These are phyloP conservation scores for Phoma sp. DNA, from an alignment of 2,329 filamentous ascomycete species.

Conservation along the genomic window DNA sequence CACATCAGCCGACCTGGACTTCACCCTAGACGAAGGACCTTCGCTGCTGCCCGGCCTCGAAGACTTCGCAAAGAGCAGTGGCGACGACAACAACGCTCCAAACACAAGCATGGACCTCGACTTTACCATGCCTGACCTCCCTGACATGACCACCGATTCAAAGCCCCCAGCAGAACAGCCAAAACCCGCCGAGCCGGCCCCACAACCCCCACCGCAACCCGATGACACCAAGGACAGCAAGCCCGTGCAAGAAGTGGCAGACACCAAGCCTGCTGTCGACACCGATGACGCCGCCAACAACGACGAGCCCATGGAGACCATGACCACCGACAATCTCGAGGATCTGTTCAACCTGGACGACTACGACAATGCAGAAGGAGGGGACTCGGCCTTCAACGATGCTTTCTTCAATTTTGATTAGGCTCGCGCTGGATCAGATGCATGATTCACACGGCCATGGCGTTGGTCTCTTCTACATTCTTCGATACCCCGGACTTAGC, in stretches of 20 bases:
- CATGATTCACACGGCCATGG: not conserved
- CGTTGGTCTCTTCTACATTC: not conserved
- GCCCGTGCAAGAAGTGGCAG: conserved; percentile 1
- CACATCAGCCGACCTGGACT: conserved; percentile 37
- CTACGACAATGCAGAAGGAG: conserved; percentile 39
- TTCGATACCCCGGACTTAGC: not conserved
- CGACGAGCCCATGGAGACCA: conserved; percentile 38
- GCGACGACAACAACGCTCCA: conserved; percentile 22
- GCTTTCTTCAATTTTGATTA: conserved; percentile 49
- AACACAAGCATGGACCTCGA: conserved; percentile 36
- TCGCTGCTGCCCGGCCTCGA: conserved; percentile 47
- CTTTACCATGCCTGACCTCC: conserved; percentile 43
- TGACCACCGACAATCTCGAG: conserved; percentile 43
- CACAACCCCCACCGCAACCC: conserved; percentile 3
- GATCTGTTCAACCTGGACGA: conserved; percentile 48
- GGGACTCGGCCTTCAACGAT: conserved; percentile 47
- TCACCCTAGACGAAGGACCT: conserved; percentile 41
- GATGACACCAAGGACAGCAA: conserved; percentile 6
- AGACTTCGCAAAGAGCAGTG: conserved; percentile 43
- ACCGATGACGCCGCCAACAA: conserved; percentile 5
- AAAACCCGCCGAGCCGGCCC: conserved; percentile 13
- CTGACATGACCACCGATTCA: conserved; percentile 26
- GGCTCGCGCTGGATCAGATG: not conserved
- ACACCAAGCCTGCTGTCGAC: conserved; percentile 7
- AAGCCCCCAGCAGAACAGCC: conserved; percentile 15